These are phyloP conservation scores for Boletus coccyginus DNA, from an alignment of 768 basidiomycete species.

Conservation along the genomic window DNA sequence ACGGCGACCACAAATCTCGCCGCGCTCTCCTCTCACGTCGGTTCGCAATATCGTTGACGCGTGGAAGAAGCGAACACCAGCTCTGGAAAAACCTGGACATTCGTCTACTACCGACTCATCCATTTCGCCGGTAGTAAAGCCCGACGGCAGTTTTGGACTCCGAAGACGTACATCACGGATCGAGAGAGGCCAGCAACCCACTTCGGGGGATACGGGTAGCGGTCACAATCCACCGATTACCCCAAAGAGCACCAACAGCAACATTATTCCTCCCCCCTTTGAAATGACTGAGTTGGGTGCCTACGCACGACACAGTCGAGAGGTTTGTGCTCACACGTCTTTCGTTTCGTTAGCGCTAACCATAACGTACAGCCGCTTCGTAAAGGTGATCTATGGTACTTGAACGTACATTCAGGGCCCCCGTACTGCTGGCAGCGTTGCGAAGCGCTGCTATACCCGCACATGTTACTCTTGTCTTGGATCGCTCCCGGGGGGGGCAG, in stretches of 20 bases:
- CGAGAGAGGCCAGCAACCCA: slow-evolving; percentile 17
- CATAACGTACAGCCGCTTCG: slow-evolving; percentile 64
- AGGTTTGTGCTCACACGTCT: slow-evolving; percentile 33
- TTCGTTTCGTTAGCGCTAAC: slow-evolving; percentile 10
- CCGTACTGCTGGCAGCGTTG: slow-evolving; percentile 81
- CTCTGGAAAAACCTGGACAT: slow-evolving; percentile 27
- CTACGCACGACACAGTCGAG: slow-evolving; percentile 39
- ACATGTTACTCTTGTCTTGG: slow-evolving; percentile 86
- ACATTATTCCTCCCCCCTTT: slow-evolving; percentile 43
- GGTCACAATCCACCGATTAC: slow-evolving; percentile 19
- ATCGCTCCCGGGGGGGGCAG: slow-evolving; percentile 77
- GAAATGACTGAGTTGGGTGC: slow-evolving; percentile 47
- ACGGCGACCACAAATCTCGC: slow-evolving; percentile 62
- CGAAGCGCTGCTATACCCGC: slow-evolving; percentile 79
- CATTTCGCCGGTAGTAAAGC: slow-evolving; percentile 32
- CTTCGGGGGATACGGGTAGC: slow-evolving; percentile 9
- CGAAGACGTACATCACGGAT: slow-evolving; percentile 30
- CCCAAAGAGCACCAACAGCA: slow-evolving; percentile 30
- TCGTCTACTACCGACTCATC: slow-evolving; percentile 40
- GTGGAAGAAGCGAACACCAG: slow-evolving; percentile 75
- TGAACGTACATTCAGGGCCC: slow-evolving; percentile 83
- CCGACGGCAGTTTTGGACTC: slow-evolving; percentile 34
- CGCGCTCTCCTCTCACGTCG: slow-evolving; percentile 68
- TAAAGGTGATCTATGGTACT: slow-evolving; percentile 85
- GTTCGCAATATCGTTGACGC: slow-evolving; percentile 76